Evolutionary conservation across 495 filamentous ascomycete genomes (phyloP).

Genomic region (Aspergillus homomorphus): DNA sequence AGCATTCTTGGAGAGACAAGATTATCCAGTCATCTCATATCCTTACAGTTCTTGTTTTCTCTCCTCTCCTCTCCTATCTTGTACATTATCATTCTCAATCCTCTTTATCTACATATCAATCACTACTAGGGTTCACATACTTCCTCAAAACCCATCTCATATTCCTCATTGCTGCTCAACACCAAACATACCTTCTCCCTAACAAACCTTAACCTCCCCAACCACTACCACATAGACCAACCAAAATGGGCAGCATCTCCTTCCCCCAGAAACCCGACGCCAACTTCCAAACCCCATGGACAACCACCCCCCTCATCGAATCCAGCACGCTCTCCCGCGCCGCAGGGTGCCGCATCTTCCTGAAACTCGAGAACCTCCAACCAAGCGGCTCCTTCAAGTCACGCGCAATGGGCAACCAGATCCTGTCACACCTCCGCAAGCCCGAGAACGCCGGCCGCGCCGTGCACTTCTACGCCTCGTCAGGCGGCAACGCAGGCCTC

Average conservation of each 20-base stretch:
- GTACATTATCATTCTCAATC: neutral
- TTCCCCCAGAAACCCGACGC: slow-evolving; percentile 29
- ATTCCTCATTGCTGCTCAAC: slow-evolving; percentile 8
- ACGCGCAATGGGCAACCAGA: slow-evolving; percentile 77
- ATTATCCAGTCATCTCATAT: neutral
- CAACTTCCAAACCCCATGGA: slow-evolving; percentile 59
- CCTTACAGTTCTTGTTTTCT: slow-evolving; percentile 8
- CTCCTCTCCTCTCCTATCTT: neutral
- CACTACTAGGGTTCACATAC: neutral
- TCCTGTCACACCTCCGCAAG: slow-evolving; percentile 55
- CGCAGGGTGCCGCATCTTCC: slow-evolving; percentile 78
- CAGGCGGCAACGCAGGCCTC: slow-evolving; percentile 88
- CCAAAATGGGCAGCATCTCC: slow-evolving; percentile 30
- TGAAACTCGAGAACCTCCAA: slow-evolving; percentile 93
- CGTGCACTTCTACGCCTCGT: slow-evolving; percentile 83
- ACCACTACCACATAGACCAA: neutral
- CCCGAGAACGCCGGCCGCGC: slow-evolving; percentile 33
- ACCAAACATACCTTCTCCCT: neutral
- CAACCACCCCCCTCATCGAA: slow-evolving; percentile 68
- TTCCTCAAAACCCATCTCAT: slow-evolving; percentile 7
- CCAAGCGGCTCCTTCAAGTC: slow-evolving; percentile 96
- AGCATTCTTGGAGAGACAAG: neutral
- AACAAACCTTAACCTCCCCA: neutral
- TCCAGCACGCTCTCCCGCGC: slow-evolving; percentile 63
- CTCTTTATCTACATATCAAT: neutral